These are phyloP conservation scores for Sisymbrium irio DNA, from an alignment of 345 rosid genomes.

Conservation along the genomic window DNA sequence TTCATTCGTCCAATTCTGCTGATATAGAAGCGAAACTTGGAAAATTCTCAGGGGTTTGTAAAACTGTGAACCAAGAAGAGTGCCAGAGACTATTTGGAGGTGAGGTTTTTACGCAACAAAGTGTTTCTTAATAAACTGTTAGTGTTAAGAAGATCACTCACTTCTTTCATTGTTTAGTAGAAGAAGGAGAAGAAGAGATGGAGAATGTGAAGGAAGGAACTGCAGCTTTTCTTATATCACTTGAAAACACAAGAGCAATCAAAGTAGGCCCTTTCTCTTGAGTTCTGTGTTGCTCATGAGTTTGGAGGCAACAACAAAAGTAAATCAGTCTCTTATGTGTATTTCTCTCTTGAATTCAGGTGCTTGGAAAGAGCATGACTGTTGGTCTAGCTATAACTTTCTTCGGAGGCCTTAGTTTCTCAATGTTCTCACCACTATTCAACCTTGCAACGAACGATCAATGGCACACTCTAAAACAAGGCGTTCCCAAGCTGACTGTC, in stretches of 20 bases:
- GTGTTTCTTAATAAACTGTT: not conserved
- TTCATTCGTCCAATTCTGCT: slow-evolving; percentile 68
- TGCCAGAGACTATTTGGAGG: slow-evolving; percentile 22
- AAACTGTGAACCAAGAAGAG: slow-evolving; percentile 4
- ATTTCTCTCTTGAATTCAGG: slow-evolving; percentile 45
- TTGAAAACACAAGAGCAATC: slow-evolving; percentile 66
- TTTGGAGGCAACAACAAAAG: not conserved
- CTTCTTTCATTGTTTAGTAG: not conserved
- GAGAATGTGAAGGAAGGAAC: slow-evolving; percentile 48
- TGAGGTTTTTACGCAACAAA: not conserved
- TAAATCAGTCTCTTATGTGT: not conserved
- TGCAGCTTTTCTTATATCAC: slow-evolving; percentile 51
- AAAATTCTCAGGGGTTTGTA: slow-evolving; percentile 9
- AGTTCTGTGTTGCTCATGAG: not conserved
- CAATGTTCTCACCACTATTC: slow-evolving; percentile 80
- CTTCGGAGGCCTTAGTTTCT: slow-evolving; percentile 69
- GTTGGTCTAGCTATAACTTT: slow-evolving; percentile 60
- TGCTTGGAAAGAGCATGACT: slow-evolving; percentile 57
- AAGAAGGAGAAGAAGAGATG: slow-evolving; percentile 27
- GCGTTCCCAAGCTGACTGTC: slow-evolving; percentile 61
- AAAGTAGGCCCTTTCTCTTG: slow-evolving; percentile 42
- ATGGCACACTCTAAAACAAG: slow-evolving; percentile 64
- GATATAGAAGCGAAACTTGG: slow-evolving; percentile 55
- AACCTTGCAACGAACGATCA: slow-evolving; percentile 88
- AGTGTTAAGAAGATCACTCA: slow-evolving; percentile 30